Base-by-base conservation (phyloP, 139 green algal species). In the Haematococcus lacustris region DNA sequence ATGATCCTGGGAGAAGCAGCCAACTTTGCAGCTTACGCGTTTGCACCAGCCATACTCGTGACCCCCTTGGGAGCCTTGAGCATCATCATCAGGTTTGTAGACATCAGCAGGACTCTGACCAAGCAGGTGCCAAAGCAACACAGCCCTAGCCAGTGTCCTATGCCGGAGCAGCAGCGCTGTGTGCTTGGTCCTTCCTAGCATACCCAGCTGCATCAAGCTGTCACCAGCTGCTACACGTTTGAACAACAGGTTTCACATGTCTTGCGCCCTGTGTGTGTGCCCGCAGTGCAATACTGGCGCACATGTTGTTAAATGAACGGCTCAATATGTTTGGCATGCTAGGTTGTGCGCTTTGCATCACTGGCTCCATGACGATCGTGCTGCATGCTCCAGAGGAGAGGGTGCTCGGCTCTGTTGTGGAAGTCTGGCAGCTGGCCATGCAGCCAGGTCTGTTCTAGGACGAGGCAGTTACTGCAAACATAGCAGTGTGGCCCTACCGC, bases 21-120 rank as follows among this genome's bases (percentile, higher is more conserved):
- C 25, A 98, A 98, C 76, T 98, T 98, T 83, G 93, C 93, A 39
- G 94, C 94, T 1, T 98, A 98, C 68, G 94, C 94, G 1, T 98
- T 97, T 87, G 94, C 94, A 2, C 94, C 94, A 9, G 94, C 94
- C 7, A 92, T 97, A 40, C 73, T 98, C 3, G 94, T 98, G 2
- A 98, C 94, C 0, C 94, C 94, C 0, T 74, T 97, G 3, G 93
- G 93, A 1, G 91, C 91, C 0, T 82, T 97, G 1, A 93, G 83
- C 71, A 97, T 98, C 60, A 93, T 97, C 50, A 80, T 97, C 71
- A 94, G 89, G 89, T 93, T 72, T 1, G 77, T 38, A 17, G 0
- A n/a, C 30, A 63, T 37, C 63, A 69, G 37, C 34, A 50, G 34
- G 37, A 51, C 13, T 69, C 4, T n/a, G n/a, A 41, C 7, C 59